Base-by-base conservation (phyloP, 164 flowering plant species). In the Malania oleifera region DNA sequence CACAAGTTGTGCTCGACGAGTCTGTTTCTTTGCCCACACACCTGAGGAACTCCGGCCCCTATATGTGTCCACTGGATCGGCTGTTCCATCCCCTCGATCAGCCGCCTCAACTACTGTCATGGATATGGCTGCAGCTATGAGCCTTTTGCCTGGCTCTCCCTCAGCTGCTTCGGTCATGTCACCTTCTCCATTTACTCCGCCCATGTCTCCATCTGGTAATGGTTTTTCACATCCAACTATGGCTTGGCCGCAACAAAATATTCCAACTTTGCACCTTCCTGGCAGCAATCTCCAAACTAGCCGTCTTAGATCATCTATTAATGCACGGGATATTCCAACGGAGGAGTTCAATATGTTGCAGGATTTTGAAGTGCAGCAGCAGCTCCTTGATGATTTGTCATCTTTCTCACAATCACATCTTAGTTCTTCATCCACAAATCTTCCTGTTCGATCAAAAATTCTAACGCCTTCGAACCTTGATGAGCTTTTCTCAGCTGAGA, bases 101-200 rank as follows among this genome's bases (percentile, higher is more conserved):
- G 22, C 45, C 19, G 38, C 57, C 25, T 39, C 57, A 29, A 41
- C 52, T 58, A 49, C 61, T 27, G 39, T 35, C 12, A 58, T 44
- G 52, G 61, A 58, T 18, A 58, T 58, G 40, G 63, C 63, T 51
- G 63, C 63, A 26, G 63, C 54, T 13, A 52, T 60, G 7, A 12
- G 54, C 22, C 52, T 58, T 27, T 38, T 28, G 4, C 52, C 62
- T 39, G 38, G 62, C n/a, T 58, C 62, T 4, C 62, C 62, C 31
- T 58, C 62, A 26, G 52, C 62, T 44, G 62, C 62, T 25, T 19
- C 52, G 5, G 49, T 26, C 57, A 38, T 61, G 49, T 61, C 65
- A 27, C 65, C 65, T 26, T 52, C 57, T 5, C 45, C 54, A 8
- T 59, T 48, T 22, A 48, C 63, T 18, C 54, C 63, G 12, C 54